Percentiles rank a stretch among this genome's conserved stretches.
phyloP scores from a whole-genome alignment of 2,329 filamentous ascomycete species.

The Colletotrichum sp. region DNA sequence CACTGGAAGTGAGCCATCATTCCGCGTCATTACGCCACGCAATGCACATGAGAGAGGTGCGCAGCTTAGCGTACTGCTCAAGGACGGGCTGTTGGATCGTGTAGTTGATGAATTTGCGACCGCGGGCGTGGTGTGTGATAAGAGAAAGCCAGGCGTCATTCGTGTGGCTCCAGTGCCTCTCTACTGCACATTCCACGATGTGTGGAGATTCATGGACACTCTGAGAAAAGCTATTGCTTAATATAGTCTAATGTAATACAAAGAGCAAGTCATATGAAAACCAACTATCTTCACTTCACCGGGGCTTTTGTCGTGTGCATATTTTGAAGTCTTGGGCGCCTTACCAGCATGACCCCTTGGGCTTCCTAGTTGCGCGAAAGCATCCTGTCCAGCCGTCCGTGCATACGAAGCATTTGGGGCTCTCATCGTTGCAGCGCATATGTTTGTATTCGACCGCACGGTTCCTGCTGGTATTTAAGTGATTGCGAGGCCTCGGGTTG shows the following conservation, averaged over 20 bases:
- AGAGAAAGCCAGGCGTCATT: slow-evolving; percentile 85
- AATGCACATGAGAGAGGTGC: slow-evolving; percentile 74
- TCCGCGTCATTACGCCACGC: slow-evolving; percentile 72
- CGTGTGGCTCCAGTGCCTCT: slow-evolving; percentile 83
- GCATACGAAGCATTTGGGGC: not conserved
- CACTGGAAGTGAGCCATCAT: slow-evolving; percentile 41
- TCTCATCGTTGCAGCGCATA: not conserved
- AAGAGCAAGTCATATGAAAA: not conserved
- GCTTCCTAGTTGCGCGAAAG: no score
- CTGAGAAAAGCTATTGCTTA: slow-evolving; percentile 31
- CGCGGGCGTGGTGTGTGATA: slow-evolving; percentile 78
- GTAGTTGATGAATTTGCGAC: slow-evolving; percentile 69
- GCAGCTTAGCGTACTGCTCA: slow-evolving; percentile 77
- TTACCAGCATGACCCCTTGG: not conserved
- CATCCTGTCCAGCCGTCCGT: no score
- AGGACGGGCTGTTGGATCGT: slow-evolving; percentile 71
- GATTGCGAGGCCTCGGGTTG: not conserved
- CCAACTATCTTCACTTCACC: not conserved
- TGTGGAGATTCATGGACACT: slow-evolving; percentile 55
- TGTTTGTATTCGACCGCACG: not conserved
- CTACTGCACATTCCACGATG: slow-evolving; percentile 82
- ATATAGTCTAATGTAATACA: not conserved
- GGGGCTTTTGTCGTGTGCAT: not conserved
- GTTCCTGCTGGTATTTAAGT: not conserved
- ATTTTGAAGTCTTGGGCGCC: not conserved